Conservation (phyloP, 495 filamentous ascomycete species). For the Mytilinidion resinicola region DNA sequence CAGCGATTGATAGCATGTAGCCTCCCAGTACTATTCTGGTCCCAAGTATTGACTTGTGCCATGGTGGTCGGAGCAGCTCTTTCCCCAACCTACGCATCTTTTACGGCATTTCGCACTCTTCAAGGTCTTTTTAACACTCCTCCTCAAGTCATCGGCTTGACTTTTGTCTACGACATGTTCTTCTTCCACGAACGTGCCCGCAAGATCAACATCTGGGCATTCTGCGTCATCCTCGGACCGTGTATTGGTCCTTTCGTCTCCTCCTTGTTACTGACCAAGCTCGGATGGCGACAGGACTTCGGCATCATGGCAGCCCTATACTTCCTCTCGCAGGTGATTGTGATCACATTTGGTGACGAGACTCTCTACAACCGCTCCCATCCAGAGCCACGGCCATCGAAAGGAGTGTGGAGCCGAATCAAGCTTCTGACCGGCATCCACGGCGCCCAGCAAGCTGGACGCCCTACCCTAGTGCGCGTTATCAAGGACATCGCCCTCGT, state of each 20-base stretch:
- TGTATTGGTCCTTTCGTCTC: slow-evolving; percentile 42
- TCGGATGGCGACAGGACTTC: slow-evolving; percentile 42
- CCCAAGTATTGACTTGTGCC: slow-evolving; percentile 44
- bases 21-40: slow-evolving; percentile 45
- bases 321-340: neutral
- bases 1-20: neutral
- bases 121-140: slow-evolving; percentile 47
- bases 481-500: neutral
- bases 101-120: slow-evolving; percentile 45
- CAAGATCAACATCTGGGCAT: slow-evolving; percentile 46
- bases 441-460: neutral
- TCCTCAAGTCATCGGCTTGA: slow-evolving; percentile 43
- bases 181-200: slow-evolving; percentile 41
- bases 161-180: slow-evolving; percentile 46
- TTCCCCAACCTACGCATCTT: slow-evolving; percentile 40
- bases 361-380: neutral
- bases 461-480: neutral
- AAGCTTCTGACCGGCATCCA: neutral
- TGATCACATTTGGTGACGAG: neutral
- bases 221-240: slow-evolving; percentile 42
- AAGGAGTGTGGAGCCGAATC: neutral
- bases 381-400: neutral
- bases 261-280: slow-evolving; percentile 36
- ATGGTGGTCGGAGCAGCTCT: slow-evolving; percentile 46
- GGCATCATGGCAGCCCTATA: slow-evolving; percentile 28